Evolutionary conservation across 257 asterid species (phyloP), one percentile per base, ranked within the genome.

Genomic region (Solanum stenotomum): DNA sequence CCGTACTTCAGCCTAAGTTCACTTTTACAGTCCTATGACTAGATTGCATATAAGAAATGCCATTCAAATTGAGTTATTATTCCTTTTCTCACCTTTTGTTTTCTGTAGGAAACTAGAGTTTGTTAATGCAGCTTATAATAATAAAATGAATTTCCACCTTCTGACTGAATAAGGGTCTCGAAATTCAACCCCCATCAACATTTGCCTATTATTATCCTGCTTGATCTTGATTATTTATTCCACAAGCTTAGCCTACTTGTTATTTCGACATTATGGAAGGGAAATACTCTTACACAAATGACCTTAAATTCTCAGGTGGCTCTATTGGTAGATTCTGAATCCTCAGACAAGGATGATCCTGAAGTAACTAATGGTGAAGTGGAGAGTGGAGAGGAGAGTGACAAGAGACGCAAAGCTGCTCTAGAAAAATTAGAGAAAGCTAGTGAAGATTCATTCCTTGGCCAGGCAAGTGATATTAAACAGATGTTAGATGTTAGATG

Each of bases 341-440:
- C 96, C 76, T 91, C 95, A 59, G 86, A 94, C 88, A 96, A 90
- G 82, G 94, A 87, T 14, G 91, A 88, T 68, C 85, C 87, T 42
- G 92, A 92, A 85, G 89, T 56, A 56, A 56, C 67, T 86, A 85
- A 85, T 95, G 27, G 93, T 77, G 98, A 92, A 91, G 94, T 87
- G 89, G 94, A 92, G 90, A 96, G 92, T 88, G 96, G 93, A 33
- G 96, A 94, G 76, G 98, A 96, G 90, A 86, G 88, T 89, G 96
- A 94, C 33, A 90, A 92, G 91, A 92, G 89, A 40, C 92, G 96
- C 63, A 95, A 94, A 91, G 92, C 85, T 85, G 95, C 98, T 85
- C 90, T 97, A 90, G 94, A 91, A 75, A 97, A 94, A 76, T 91
- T 97, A 68, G 99, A 95, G 95, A 94, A 95, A 85, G 98, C 98